Evolutionary conservation across 2,329 filamentous ascomycete species (phyloP), one percentile per base, ranked within the genome.

Genomic region (Hysterium pulicare): DNA sequence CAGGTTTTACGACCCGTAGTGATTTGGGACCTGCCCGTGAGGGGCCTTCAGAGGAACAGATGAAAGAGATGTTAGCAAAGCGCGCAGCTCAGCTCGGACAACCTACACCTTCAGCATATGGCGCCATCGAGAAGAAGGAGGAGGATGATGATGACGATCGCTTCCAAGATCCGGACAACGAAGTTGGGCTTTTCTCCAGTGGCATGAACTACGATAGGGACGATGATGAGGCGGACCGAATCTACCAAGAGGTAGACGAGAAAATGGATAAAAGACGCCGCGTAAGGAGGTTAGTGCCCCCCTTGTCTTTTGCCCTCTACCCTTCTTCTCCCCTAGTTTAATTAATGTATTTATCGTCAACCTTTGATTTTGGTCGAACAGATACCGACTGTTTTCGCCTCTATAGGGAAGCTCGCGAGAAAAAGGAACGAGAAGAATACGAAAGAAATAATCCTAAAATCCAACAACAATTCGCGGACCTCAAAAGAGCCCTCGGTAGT

Each of bases 401-500:
- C 67, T 77, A 69, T 78, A 95, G 93, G 81, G 93, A 98, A 86
- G 86, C 84, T 64, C 89, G 93, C 67, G 93, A 98, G 70, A 76
- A 86, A 66, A 80, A 87, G 72, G 91, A 98, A 75, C 82, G 79
- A 67, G 89, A 95, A 64, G 90, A 97, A 61, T 95, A 95, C 77
- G 91, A 98, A 73, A 83, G 86, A 55, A 91, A 95, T 67, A 97
- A 98, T 65, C 93, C 93, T 11, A 98, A 97, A 71, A 96, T 98
- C 40, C 88, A 95, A 62, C 88, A 96, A 55, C 93, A 98, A 67
- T 98, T 98, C 66, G 90, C 90, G 62, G 93, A 97, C 58, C 73
- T 97, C 39, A 98, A 98, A 70, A 82, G 94, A 59, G 89, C 88
- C 4, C 78, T 98, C 28, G 85, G 87, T 31, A 86, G 84, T 5